Evolutionary conservation across 148 eudicot species (phyloP).

Genomic region (Euryodendron excelsum): DNA sequence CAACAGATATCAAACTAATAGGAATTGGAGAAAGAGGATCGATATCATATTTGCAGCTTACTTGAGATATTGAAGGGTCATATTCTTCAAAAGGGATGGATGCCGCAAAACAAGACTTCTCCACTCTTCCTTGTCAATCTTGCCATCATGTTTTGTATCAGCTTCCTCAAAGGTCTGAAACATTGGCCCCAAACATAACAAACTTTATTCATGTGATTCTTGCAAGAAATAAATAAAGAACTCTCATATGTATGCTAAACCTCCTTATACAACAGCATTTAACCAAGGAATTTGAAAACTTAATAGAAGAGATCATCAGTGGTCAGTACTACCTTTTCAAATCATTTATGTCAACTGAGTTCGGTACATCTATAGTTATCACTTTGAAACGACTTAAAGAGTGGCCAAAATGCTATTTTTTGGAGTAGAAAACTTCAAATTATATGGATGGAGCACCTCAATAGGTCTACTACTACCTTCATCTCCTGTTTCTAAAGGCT

Average conservation of each 20-base stretch:
- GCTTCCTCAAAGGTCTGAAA: constrained; percentile 93
- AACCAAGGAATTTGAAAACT: background rate
- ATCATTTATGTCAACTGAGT: background rate
- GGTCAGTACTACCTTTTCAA: background rate
- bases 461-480: background rate
- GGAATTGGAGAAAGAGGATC: background rate
- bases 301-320: background rate
- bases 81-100: constrained; percentile 87
- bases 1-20: background rate
- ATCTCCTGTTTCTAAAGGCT: background rate
- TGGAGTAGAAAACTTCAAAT: background rate
- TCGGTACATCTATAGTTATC: background rate
- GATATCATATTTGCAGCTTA: too few species aligned
- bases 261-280: background rate
- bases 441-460: background rate
- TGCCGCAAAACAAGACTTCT: constrained; percentile 72
- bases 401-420: background rate
- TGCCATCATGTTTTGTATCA: constrained; percentile 91
- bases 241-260: background rate
- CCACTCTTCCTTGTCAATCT: constrained; percentile 98
- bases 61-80: constrained; percentile 96
- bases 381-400: background rate
- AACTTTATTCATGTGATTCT: background rate
- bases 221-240: background rate
- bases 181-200: background rate